These are phyloP conservation scores for Fraxinus ornus DNA, from an alignment of 305 asterid genomes.

Conservation along the genomic window DNA sequence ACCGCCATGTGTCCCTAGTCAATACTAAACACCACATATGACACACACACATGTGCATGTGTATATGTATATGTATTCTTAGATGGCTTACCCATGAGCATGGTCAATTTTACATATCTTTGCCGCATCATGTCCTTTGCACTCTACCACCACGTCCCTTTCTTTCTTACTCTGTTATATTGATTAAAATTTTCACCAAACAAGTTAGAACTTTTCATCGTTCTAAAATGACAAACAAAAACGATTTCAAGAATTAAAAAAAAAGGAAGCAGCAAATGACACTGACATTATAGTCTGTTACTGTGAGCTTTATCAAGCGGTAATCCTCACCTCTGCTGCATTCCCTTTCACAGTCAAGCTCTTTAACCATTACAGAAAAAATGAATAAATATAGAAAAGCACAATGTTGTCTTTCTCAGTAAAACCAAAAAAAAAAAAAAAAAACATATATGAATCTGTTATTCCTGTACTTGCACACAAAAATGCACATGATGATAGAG, in stretches of 20 bases:
- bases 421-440: too few relatives aligned
- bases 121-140: slow-evolving; percentile 99
- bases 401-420: background rate
- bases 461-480: background rate
- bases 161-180: slow-evolving; percentile 61
- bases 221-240: background rate
- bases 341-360: slow-evolving; percentile 91
- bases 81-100: slow-evolving; percentile 86
- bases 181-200: slow-evolving; percentile 1
- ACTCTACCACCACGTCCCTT: slow-evolving; percentile 73
- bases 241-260: background rate
- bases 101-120: slow-evolving; percentile 69
- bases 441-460: background rate
- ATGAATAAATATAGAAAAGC: slow-evolving; percentile 10
- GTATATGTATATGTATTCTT: background rate
- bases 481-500: background rate
- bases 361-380: slow-evolving; percentile 34
- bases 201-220: slow-evolving; percentile 5
- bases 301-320: slow-evolving; percentile 86
- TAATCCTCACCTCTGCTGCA: slow-evolving; percentile 99
- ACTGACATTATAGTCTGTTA: slow-evolving; percentile 72
- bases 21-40: background rate
- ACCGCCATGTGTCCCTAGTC: background rate
- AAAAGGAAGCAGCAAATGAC: slow-evolving; percentile 1
- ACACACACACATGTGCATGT: background rate